Evolutionary conservation across 768 basidiomycete genomes (phyloP).

Genomic region (Leccinum barrowsii): DNA sequence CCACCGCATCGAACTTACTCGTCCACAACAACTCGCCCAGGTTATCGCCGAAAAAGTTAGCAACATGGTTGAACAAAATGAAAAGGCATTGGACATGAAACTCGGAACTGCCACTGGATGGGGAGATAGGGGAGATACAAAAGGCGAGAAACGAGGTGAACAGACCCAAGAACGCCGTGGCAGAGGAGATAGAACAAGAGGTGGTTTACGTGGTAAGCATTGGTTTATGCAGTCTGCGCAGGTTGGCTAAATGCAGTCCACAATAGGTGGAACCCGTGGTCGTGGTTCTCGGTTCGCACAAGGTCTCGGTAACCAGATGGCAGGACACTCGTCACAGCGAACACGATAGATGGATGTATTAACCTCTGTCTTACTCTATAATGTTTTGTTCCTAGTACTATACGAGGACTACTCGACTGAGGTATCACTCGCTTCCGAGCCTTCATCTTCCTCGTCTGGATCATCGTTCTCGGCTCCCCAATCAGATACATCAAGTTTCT

Average conservation of each 20-base stretch:
- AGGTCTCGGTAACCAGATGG: constrained; percentile 80
- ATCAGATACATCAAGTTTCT: constrained; percentile 54
- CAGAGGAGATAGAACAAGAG: constrained; percentile 59
- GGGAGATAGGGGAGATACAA: constrained; percentile 52
- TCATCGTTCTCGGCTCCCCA: constrained; percentile 43
- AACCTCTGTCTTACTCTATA: not conserved
- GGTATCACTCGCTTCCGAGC: constrained; percentile 11
- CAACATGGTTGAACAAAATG: constrained; percentile 86
- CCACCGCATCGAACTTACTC: constrained; percentile 85
- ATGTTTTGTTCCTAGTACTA: constrained; percentile 2
- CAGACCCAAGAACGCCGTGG: constrained; percentile 76
- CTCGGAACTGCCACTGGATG: constrained; percentile 57
- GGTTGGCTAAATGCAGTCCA: not conserved
- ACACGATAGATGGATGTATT: constrained; percentile 16
- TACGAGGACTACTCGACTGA: constrained; percentile 1
- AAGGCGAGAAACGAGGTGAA: constrained; percentile 78
- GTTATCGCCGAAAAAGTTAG: constrained; percentile 85
- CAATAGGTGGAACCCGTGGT: constrained; percentile 59
- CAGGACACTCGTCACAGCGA: constrained; percentile 29
- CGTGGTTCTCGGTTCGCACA: constrained; percentile 81
- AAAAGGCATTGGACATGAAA: constrained; percentile 83
- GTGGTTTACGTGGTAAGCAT: constrained; percentile 52
- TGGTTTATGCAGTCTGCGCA: not conserved
- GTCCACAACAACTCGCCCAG: constrained; percentile 86
- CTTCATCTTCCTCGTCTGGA: constrained; percentile 19